A percentile compares a stretch with the other conserved stretches of the same genome.
These are phyloP conservation scores for Draba incana DNA, from an alignment of 345 rosid genomes.

Conservation along the genomic window DNA sequence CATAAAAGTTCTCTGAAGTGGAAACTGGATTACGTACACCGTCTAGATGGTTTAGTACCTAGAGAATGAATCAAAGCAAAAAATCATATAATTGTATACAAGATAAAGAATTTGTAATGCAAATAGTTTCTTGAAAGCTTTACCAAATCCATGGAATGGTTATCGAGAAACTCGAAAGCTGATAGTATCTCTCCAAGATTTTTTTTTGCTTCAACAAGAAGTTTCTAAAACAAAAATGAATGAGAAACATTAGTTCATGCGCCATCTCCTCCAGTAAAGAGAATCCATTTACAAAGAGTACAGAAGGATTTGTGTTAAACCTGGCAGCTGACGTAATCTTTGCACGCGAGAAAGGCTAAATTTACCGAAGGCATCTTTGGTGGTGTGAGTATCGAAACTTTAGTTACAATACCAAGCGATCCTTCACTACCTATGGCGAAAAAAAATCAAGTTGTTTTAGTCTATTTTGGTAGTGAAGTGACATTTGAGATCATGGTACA, in stretches of 20 bases:
- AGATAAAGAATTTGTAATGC: constrained; percentile 3
- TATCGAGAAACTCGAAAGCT: constrained; percentile 90
- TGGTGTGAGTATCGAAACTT: constrained; percentile 89
- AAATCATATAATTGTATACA: constrained; percentile 17
- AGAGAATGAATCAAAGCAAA: constrained; percentile 5
- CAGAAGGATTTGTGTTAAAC: constrained; percentile 43
- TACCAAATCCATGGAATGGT: constrained; percentile 73
- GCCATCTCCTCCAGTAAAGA: constrained; percentile 14
- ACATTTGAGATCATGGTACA: constrained; percentile 15
- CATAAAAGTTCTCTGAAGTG: constrained; percentile 71
- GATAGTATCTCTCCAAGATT: constrained; percentile 95
- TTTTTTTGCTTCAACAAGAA: constrained; percentile 78
- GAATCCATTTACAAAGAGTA: neutral
- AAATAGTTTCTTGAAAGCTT: constrained; percentile 33
- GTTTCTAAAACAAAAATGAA: constrained; percentile 55
- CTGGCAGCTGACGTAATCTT: constrained; percentile 90
- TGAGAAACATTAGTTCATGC: neutral
- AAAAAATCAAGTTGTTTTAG: neutral
- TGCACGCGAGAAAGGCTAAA: constrained; percentile 85
- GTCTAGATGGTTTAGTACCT: constrained; percentile 82
- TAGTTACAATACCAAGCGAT: constrained; percentile 92
- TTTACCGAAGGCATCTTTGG: constrained; percentile 80
- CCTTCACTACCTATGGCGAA: constrained; percentile 79
- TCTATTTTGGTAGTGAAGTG: constrained; percentile 13
- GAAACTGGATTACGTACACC: constrained; percentile 89